Conservation (phyloP, 2,329 filamentous ascomycete genomes). For the Penicillium sp. region DNA sequence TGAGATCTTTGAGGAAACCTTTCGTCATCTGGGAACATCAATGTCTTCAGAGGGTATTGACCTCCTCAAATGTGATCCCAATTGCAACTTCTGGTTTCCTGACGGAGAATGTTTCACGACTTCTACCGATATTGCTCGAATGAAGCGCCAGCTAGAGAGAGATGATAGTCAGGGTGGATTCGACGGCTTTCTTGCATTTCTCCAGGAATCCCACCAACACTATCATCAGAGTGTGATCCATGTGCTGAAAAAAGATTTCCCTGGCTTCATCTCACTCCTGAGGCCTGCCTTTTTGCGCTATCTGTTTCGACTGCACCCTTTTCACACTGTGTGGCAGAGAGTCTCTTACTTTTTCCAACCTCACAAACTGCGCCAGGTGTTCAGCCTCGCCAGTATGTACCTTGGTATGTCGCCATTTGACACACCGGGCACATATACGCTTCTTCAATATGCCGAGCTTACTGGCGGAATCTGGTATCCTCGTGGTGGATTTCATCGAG, state of each 20-base stretch:
- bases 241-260: constrained; percentile 13
- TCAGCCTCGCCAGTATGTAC: constrained; percentile 18
- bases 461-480: constrained; percentile 16
- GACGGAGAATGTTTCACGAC: constrained; percentile 10
- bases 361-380: constrained; percentile 12
- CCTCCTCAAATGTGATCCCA: constrained; percentile 16
- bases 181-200: constrained; percentile 2
- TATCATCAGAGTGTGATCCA: constrained; percentile 11
- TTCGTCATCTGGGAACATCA: constrained; percentile 11
- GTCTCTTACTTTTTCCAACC: constrained; percentile 12
- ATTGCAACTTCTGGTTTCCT: constrained; percentile 18
- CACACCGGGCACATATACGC: constrained; percentile 14
- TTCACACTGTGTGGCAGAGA: constrained; percentile 15
- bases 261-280: constrained; percentile 10
- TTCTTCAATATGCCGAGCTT: constrained; percentile 16
- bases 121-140: constrained; percentile 13
- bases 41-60: constrained; percentile 11
- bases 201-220: constrained; percentile 6
- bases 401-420: constrained; percentile 18
- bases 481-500: constrained; percentile 14
- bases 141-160: constrained; percentile 10
- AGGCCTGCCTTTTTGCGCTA: constrained; percentile 15
- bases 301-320: constrained; percentile 16
- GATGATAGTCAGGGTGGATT: neutral
- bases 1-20: constrained; percentile 19